Percentiles rank a stretch among this genome's conserved stretches.
These are phyloP conservation scores for Ochromonadaceae sp. DNA, from an alignment of 352 stramenopile species.

Conservation along the genomic window DNA sequence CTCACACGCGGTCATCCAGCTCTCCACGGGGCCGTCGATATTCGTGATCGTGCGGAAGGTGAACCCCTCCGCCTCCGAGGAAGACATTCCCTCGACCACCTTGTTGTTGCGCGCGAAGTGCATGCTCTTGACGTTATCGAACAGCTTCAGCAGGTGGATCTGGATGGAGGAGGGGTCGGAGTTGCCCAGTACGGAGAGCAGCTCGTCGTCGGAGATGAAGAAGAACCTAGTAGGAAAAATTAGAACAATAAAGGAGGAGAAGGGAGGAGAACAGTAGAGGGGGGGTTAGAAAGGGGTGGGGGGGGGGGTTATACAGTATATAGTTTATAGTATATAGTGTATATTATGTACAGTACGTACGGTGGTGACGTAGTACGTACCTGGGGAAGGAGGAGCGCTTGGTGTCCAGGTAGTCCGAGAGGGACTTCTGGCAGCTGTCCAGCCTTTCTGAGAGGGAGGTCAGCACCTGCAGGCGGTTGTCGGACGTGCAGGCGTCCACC, in stretches of 20 bases:
- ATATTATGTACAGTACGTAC: no score
- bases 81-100: slow-evolving; percentile 76
- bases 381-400: slow-evolving; percentile 71
- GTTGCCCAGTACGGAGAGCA: slow-evolving; percentile 71
- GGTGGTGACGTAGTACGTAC: no score
- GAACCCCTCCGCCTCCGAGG: slow-evolving; percentile 67
- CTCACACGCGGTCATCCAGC: slow-evolving; percentile 82
- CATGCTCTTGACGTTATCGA: slow-evolving; percentile 54
- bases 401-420: slow-evolving; percentile 74
- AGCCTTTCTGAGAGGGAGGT: slow-evolving; percentile 27
- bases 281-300: no score
- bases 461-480: slow-evolving; percentile 22
- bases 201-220: slow-evolving; percentile 79
- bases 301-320: no score
- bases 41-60: slow-evolving; percentile 58
- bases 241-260: no score
- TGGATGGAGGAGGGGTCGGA: slow-evolving; percentile 79
- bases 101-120: no score
- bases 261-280: no score
- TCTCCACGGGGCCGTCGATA: slow-evolving; percentile 73
- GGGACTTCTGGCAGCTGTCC: slow-evolving; percentile 59
- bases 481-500: slow-evolving; percentile 79
- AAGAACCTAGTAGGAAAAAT: no score
- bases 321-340: no score
- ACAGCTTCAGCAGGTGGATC: slow-evolving; percentile 35